Percentiles rank a stretch among this genome's conserved stretches.
Conservation (phyloP, 2,329 filamentous ascomycete genomes). For the Rasamsonia emersonii region DNA sequence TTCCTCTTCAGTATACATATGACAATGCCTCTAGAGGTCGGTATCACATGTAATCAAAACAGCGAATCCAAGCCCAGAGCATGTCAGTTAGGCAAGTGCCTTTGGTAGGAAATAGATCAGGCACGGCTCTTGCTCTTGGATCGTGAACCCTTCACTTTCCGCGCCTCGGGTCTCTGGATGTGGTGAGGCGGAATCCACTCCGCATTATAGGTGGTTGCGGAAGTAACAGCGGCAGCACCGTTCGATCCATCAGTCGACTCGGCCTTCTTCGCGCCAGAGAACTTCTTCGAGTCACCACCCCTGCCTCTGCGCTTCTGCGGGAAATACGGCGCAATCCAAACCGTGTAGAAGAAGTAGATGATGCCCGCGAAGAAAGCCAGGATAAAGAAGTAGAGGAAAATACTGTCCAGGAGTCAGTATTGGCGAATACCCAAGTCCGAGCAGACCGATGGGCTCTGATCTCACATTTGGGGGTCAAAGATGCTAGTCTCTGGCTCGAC, state of each 20-base stretch:
- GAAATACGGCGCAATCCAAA: conserved; percentile 94
- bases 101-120: conserved; percentile 11
- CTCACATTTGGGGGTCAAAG: conserved; percentile 92
- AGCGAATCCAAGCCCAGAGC: too few species aligned
- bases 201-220: conserved; percentile 72
- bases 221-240: conserved; percentile 55
- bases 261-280: conserved; percentile 58
- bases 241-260: conserved; percentile 63
- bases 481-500: conserved; percentile 87
- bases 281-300: conserved; percentile 54
- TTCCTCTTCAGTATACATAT: too few species aligned
- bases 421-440: not conserved
- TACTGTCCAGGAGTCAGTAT: conserved; percentile 45
- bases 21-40: too few species aligned
- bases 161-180: conserved; percentile 71
- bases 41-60: too few species aligned
- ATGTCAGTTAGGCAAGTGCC: too few species aligned
- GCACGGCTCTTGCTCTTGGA: conserved; percentile 30
- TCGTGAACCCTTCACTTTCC: conserved; percentile 47
- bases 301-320: conserved; percentile 64
- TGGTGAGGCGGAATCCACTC: conserved; percentile 90
- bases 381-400: conserved; percentile 96
- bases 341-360: conserved; percentile 95
- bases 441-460: conserved; percentile 9
- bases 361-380: conserved; percentile 67